Evolutionary conservation across 73 alveolate genomes (phyloP).

Genomic region (Paraurostyla sp.): DNA sequence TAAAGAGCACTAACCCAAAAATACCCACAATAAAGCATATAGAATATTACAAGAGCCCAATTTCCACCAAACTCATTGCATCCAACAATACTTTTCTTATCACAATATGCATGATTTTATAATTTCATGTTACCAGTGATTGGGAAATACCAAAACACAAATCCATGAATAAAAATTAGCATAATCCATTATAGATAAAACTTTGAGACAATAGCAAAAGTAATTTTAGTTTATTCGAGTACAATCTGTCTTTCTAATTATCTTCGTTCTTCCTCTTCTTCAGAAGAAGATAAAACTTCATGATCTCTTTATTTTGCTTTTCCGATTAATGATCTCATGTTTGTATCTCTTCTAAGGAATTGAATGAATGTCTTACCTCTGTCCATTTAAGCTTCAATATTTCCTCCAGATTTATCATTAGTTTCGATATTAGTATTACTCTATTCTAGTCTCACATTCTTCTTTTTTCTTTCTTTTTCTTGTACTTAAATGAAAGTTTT

Average conservation of each 20-base stretch:
- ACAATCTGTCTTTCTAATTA: conserved; percentile 17
- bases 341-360: background rate
- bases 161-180: conserved; percentile 51
- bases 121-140: conserved; percentile 49
- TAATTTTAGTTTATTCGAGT: conserved; percentile 33
- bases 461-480: conserved; percentile 39
- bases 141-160: conserved; percentile 72
- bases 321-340: background rate
- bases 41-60: conserved; percentile 77
- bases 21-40: conserved; percentile 86
- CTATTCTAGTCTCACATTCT: background rate
- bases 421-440: background rate
- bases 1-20: conserved; percentile 88
- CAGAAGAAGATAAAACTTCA: conserved; percentile 14
- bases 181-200: conserved; percentile 49
- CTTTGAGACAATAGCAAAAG: conserved; percentile 61
- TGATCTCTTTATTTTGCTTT: conserved; percentile 1
- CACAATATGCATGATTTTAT: conserved; percentile 52
- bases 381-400: background rate
- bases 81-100: conserved; percentile 18
- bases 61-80: conserved; percentile 74
- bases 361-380: conserved; percentile 2
- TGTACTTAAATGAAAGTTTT: conserved; percentile 39
- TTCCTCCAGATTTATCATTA: background rate
- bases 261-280: conserved; percentile 54